Base-by-base conservation (phyloP, 2,329 filamentous ascomycete genomes). In the Penicillium rolfsii region DNA sequence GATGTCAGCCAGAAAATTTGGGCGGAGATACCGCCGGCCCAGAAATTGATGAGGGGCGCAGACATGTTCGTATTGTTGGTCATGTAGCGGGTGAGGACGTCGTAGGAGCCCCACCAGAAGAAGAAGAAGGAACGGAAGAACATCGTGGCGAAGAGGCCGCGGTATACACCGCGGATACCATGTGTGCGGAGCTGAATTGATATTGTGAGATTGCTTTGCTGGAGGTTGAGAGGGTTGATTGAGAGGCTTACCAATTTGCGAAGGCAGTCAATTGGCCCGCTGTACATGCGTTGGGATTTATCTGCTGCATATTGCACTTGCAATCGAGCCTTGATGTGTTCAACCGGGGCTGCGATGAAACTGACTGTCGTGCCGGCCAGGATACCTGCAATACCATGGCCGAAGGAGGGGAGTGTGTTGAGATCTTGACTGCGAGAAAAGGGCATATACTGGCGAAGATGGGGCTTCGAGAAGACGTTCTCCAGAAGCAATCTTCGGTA, bases 81-180 rank as follows among this genome's bases (percentile, higher is more conserved):
- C 73, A 98, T 81, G 61, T 83, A 79, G 24, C 86, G 83, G 5
- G 91, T 91, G 68, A 98, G 84, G 33, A 97, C 69, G 71, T 97
- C 94, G 80, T 99, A 99, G 62, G 88, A 90, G n/a, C 89, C 88
- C 95, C 95, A 99, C 93, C 93, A 98, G 81, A 89, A 95, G 84
- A 97, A 97, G 83, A 99, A 99, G 80, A 94, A 96, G 14, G 88
- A 87, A 19, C 95, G 86, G 81, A 98, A 98, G 52, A 98, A 77
- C 52, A 98, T 81, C 0, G 95, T 98, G 1, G 95, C 91, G 40
- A 79, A 82, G 12, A 99, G 84, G 0, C 95, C 95, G 73, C 92
- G 93, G 77, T 94, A 99, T 7, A 99, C 76, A 38, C 94, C 95
- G 24, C 78, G 74, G 2, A 97, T 70, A 49, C 95, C 94, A 75